These are phyloP conservation scores for Pseudogymnoascus sp. DNA, from an alignment of 2,329 filamentous ascomycete genomes.

Conservation along the genomic window DNA sequence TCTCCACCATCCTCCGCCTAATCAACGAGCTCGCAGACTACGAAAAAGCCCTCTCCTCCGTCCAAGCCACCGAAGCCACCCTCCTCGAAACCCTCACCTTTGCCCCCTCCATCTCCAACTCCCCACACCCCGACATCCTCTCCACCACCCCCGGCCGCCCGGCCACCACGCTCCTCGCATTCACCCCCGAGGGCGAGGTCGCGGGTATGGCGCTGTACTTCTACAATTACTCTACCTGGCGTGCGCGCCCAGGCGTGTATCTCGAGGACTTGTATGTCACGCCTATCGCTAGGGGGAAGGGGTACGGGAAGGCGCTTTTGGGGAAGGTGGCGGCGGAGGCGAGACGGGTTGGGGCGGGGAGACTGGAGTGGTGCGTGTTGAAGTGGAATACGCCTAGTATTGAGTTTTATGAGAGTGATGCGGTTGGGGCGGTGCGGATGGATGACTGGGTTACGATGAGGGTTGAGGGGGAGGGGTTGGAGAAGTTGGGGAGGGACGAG, in stretches of 20 bases:
- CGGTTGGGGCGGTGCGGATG: conserved; percentile 52
- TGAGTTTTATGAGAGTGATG: conserved; percentile 66
- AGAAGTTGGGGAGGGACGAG: conserved; percentile 39
- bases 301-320: conserved; percentile 71
- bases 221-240: conserved; percentile 94
- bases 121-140: conserved; percentile 37
- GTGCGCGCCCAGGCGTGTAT: conserved; percentile 77
- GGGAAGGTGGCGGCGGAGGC: conserved; percentile 72
- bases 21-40: conserved; percentile 83
- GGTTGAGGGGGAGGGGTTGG: conserved; percentile 58
- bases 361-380: conserved; percentile 84
- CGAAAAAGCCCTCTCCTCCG: conserved; percentile 65
- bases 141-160: conserved; percentile 49
- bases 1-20: conserved; percentile 68
- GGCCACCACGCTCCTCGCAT: conserved; percentile 67
- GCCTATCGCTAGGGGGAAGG: conserved; percentile 58
- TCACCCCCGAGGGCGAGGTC: conserved; percentile 35
- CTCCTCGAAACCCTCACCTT: conserved; percentile 73
- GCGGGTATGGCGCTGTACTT: conserved; percentile 86
- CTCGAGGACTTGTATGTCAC: conserved; percentile 89
- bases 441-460: conserved; percentile 68
- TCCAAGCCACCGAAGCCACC: conserved; percentile 68
- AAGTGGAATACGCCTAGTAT: conserved; percentile 92
- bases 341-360: conserved; percentile 57
- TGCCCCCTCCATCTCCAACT: conserved; percentile 42